Conservation (phyloP, 2,329 filamentous ascomycete genomes). For the Xylariaceae sp. region DNA sequence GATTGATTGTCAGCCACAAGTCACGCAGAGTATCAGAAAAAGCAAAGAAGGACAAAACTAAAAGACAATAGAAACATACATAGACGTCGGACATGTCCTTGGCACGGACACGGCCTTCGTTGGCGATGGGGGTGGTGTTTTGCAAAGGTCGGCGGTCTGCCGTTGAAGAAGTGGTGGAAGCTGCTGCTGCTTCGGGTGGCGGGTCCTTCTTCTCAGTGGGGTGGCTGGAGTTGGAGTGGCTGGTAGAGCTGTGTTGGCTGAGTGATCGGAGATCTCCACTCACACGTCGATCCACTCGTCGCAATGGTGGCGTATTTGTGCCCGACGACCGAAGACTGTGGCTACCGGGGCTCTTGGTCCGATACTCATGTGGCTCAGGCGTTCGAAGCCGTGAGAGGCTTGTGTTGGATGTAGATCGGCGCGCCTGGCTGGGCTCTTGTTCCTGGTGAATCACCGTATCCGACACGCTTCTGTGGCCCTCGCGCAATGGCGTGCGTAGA, state of each 20-base stretch:
- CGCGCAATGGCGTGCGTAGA: too few relatives aligned
- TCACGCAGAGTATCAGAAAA: slow-evolving; percentile 1
- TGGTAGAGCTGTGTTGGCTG: slow-evolving; percentile 48
- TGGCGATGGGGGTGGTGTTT: slow-evolving; percentile 65
- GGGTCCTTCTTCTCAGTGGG: slow-evolving; percentile 40
- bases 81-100: slow-evolving; percentile 91
- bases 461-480: slow-evolving; percentile 36
- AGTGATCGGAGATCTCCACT: slow-evolving; percentile 75
- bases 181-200: slow-evolving; percentile 19
- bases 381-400: slow-evolving; percentile 49
- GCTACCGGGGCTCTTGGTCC: slow-evolving; percentile 61
- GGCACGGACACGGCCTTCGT: slow-evolving; percentile 80
- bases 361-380: slow-evolving; percentile 50
- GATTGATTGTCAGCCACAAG: slow-evolving; percentile 13
- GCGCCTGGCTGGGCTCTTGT: slow-evolving; percentile 23
- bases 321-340: slow-evolving; percentile 42
- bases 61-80: slow-evolving; percentile 58
- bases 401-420: slow-evolving; percentile 51
- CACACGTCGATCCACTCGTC: slow-evolving; percentile 62
- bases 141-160: slow-evolving; percentile 26
- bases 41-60: not conserved
- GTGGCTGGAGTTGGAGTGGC: slow-evolving; percentile 29
- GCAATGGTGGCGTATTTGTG: slow-evolving; percentile 61
- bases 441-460: slow-evolving; percentile 27
- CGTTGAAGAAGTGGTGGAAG: slow-evolving; percentile 32